Evolutionary conservation across 805 yeast genomes (phyloP).

Genomic region (Candida andamanensis): DNA sequence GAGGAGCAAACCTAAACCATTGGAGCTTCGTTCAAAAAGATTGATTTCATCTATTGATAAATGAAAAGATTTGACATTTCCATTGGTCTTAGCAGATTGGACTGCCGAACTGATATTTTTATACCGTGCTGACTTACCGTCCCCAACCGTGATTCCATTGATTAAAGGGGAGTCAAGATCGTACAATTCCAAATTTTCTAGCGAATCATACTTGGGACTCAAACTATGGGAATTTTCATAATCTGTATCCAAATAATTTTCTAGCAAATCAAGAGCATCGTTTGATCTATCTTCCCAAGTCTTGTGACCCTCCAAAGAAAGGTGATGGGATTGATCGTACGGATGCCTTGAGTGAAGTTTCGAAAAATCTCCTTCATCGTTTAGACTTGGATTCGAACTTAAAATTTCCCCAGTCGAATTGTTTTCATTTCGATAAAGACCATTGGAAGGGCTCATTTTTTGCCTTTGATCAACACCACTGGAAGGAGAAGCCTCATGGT

Average conservation of each 20-base stretch:
- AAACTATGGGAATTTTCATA: background rate
- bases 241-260: slow-evolving; percentile 22
- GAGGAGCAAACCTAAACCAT: background rate
- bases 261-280: slow-evolving; percentile 19
- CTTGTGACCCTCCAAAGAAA: slow-evolving; percentile 18
- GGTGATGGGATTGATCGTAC: slow-evolving; percentile 24
- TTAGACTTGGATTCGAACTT: background rate
- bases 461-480: background rate
- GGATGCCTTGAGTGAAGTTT: slow-evolving; percentile 9
- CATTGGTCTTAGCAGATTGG: slow-evolving; percentile 2
- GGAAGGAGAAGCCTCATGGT: background rate
- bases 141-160: slow-evolving; percentile 30
- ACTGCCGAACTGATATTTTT: slow-evolving; percentile 8
- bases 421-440: slow-evolving; percentile 2
- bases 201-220: slow-evolving; percentile 10
- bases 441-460: background rate
- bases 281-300: slow-evolving; percentile 6
- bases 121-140: slow-evolving; percentile 12
- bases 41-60: slow-evolving; percentile 12
- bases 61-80: slow-evolving; percentile 10
- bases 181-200: slow-evolving; percentile 16
- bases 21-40: background rate
- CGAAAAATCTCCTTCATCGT: background rate
- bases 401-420: background rate
- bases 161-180: slow-evolving; percentile 28